Percentiles rank a stretch among this genome's conserved stretches.
phyloP scores from a whole-genome alignment of 371 early-diverging fungal genomes.

The Neoconidiobolus thromboides region DNA sequence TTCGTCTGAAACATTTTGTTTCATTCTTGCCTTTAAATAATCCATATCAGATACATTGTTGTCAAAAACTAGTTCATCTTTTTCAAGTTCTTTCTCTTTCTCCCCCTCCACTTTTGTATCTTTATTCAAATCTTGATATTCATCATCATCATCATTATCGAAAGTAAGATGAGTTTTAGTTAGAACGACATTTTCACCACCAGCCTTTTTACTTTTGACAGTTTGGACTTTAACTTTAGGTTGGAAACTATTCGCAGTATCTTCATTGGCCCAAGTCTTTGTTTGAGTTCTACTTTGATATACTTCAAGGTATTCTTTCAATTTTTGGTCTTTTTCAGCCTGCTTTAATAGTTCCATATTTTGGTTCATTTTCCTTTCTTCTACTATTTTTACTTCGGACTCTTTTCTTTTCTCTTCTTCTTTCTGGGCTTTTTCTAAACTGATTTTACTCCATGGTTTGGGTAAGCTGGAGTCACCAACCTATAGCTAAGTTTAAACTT shows the following conservation, averaged over 20 bases:
- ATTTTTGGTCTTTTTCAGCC: slow-evolving; percentile 40
- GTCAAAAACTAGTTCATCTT: slow-evolving; percentile 1
- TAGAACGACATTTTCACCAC: slow-evolving; percentile 29
- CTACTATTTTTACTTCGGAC: slow-evolving; percentile 5
- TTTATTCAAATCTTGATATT: slow-evolving; percentile 34
- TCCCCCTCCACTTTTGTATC: slow-evolving; percentile 10
- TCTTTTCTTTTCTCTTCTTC: slow-evolving; percentile 16
- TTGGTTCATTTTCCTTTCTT: slow-evolving; percentile 17
- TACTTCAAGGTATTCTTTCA: slow-evolving; percentile 77
- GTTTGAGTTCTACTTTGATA: slow-evolving; percentile 64
- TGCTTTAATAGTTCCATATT: slow-evolving; percentile 7
- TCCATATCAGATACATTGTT: slow-evolving; percentile 37
- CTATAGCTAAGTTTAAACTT: slow-evolving; percentile 11
- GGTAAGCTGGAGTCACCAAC: slow-evolving; percentile 56
- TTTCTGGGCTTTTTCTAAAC: slow-evolving; percentile 59
- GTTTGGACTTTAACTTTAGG: slow-evolving; percentile 23
- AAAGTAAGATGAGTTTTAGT: slow-evolving; percentile 35
- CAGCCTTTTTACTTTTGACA: slow-evolving; percentile 32
- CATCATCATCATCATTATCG: slow-evolving; percentile 41
- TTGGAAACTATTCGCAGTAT: slow-evolving; percentile 12
- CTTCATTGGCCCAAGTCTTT: slow-evolving; percentile 89
- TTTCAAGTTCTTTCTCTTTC: slow-evolving; percentile 12
- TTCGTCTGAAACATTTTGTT: background rate
- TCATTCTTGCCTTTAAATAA: slow-evolving; percentile 41
- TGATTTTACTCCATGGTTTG: slow-evolving; percentile 63